phyloP scores from a whole-genome alignment of 768 basidiomycete genomes.

The Tephrocybe sp. region DNA sequence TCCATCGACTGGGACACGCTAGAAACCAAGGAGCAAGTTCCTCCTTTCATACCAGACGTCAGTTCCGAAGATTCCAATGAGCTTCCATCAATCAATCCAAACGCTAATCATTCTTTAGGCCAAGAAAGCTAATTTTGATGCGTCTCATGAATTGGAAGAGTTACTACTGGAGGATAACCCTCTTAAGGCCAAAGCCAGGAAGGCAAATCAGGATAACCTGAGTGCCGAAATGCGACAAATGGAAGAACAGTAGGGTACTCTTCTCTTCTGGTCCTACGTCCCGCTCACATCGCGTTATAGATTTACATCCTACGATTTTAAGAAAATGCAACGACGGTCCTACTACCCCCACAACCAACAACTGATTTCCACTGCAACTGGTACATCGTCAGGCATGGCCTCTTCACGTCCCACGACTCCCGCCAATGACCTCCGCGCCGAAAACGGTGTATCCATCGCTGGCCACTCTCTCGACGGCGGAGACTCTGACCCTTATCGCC shows the following conservation, averaged over 20 bases:
- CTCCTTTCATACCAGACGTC: constrained; percentile 91
- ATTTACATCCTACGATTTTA: constrained; percentile 90
- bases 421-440: constrained; percentile 45
- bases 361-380: constrained; percentile 67
- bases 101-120: constrained; percentile 45
- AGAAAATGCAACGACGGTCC: constrained; percentile 85
- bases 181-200: constrained; percentile 89
- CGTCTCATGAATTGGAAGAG: constrained; percentile 97
- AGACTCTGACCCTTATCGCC: constrained; percentile 34
- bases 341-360: constrained; percentile 88
- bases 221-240: constrained; percentile 94
- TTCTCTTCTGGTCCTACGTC: constrained; percentile 10
- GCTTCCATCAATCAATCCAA: constrained; percentile 3
- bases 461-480: constrained; percentile 39
- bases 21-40: constrained; percentile 66
- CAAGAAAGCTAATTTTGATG: constrained; percentile 99
- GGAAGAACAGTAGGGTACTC: constrained; percentile 87
- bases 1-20: constrained; percentile 88
- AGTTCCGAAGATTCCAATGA: constrained; percentile 24
- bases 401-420: constrained; percentile 78
- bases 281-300: constrained; percentile 34
- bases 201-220: constrained; percentile 84
- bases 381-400: constrained; percentile 65
- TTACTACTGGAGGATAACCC: constrained; percentile 95
- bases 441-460: constrained; percentile 39